A percentile compares a stretch with the other conserved stretches of the same genome.
These are phyloP conservation scores for Neocallimastix lanati DNA, from an alignment of 192 early-diverging fungal genomes.

Conservation along the genomic window DNA sequence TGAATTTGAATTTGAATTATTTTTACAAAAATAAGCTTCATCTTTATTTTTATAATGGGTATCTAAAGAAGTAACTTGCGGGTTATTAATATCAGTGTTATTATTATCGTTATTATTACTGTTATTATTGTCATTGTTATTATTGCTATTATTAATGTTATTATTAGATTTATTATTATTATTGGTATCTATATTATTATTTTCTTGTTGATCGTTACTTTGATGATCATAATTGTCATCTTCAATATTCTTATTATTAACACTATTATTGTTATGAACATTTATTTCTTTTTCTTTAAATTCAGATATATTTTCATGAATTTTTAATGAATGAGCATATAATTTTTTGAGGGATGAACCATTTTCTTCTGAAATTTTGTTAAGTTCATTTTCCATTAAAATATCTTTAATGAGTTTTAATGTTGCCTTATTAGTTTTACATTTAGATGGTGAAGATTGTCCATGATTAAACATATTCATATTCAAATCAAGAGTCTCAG, in stretches of 20 bases:
- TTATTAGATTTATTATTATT: not conserved
- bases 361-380: not conserved
- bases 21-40: not conserved
- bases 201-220: too few relatives aligned
- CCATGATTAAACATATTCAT: not conserved
- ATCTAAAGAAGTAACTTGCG: not conserved
- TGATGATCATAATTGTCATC: too few relatives aligned
- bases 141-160: not conserved
- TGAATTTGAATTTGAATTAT: not conserved
- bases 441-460: not conserved
- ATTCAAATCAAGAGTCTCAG: too few relatives aligned
- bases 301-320: too few relatives aligned
- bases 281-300: too few relatives aligned
- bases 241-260: too few relatives aligned
- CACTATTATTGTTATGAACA: too few relatives aligned
- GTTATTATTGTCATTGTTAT: not conserved
- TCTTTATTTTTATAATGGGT: not conserved
- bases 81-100: not conserved
- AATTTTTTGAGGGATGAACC: not conserved
- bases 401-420: not conserved
- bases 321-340: not conserved
- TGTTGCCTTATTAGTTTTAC: not conserved
- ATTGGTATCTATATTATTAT: not conserved
- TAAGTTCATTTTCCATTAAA: not conserved
- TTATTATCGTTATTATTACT: not conserved